Evolutionary conservation across 352 stramenopile genomes (phyloP), one percentile per base, ranked within the genome.

Genomic region (Hyaloperonospora arabidopsidis): DNA sequence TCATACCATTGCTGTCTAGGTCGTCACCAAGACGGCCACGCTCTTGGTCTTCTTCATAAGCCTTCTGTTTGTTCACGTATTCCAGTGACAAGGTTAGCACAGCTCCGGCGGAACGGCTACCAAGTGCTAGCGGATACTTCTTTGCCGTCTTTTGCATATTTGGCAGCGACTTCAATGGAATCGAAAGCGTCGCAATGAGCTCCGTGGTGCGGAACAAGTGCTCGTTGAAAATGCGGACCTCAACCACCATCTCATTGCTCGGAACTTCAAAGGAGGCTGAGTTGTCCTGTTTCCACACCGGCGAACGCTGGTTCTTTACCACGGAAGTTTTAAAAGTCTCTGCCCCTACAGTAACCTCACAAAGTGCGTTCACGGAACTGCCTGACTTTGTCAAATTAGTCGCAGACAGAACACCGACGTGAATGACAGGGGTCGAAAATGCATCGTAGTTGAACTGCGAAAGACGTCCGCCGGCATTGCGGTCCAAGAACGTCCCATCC

Each of bases 241-340:
- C 83, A 34, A 93, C 70, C 22, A 87, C 83, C 72, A 84, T 90
- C 23, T 91, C 80, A 50, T 93, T 76, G 39, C 57, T 83, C 1
- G 70, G 78, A 0, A 69, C 83, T 59, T 90, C 83, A 38, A 93
- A 93, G 6, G 83, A 89, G 32, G 80, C 83, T 1, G 75, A 85
- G 57, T 93, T 93, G 49, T 91, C 83, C 46, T 89, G 80, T 23
- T 86, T 84, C 83, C 80, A 93, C n/a, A 91, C 83, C 13, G 83
- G 83, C 12, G 83, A 93, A 13, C 80, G 78, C 48, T 91, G 79
- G 46, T 73, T 74, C 52, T 89, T 90, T 19, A 93, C 77, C 11
- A 89, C 75, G 21, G 76, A 85, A 39, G 83, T 93, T 57, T 87
- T 88, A 47, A 93, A 93, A 11, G 83, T 89, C 44, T 90, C 83